phyloP scores from a whole-genome alignment of 2,329 filamentous ascomycete species.

The Ascochyta koolunga region DNA sequence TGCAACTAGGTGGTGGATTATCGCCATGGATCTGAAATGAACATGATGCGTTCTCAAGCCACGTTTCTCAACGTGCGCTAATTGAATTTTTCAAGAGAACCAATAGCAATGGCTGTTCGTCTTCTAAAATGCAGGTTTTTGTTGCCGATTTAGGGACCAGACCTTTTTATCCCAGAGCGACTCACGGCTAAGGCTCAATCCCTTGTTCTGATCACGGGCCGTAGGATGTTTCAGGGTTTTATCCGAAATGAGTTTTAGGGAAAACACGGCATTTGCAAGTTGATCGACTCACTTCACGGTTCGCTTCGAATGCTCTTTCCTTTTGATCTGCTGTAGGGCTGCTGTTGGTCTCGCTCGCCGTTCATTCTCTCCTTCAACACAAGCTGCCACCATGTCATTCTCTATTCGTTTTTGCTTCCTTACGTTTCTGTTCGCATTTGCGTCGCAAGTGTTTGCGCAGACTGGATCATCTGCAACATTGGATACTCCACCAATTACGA shows the following conservation, averaged over 20 bases:
- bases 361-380: slow-evolving; percentile 19
- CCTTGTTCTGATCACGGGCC: slow-evolving; percentile 31
- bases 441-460: slow-evolving; percentile 37
- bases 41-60: slow-evolving; percentile 20
- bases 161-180: slow-evolving; percentile 23
- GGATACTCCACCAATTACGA: slow-evolving; percentile 37
- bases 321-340: slow-evolving; percentile 4
- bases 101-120: slow-evolving; percentile 17
- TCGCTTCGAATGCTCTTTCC: slow-evolving; percentile 21
- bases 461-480: slow-evolving; percentile 28
- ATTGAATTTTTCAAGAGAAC: slow-evolving; percentile 37
- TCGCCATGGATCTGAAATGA: slow-evolving; percentile 31
- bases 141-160: slow-evolving; percentile 23
- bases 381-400: slow-evolving; percentile 40
- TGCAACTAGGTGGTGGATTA: slow-evolving; percentile 23
- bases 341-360: not conserved
- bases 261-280: slow-evolving; percentile 30
- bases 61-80: slow-evolving; percentile 19
- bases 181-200: slow-evolving; percentile 19
- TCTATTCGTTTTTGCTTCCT: slow-evolving; percentile 43
- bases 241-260: slow-evolving; percentile 43
- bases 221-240: slow-evolving; percentile 35
- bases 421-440: slow-evolving; percentile 35
- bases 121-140: slow-evolving; percentile 34
- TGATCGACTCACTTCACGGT: slow-evolving; percentile 16